Conservation (phyloP, 2,329 filamentous ascomycete species). For the Diaporthe sp. region DNA sequence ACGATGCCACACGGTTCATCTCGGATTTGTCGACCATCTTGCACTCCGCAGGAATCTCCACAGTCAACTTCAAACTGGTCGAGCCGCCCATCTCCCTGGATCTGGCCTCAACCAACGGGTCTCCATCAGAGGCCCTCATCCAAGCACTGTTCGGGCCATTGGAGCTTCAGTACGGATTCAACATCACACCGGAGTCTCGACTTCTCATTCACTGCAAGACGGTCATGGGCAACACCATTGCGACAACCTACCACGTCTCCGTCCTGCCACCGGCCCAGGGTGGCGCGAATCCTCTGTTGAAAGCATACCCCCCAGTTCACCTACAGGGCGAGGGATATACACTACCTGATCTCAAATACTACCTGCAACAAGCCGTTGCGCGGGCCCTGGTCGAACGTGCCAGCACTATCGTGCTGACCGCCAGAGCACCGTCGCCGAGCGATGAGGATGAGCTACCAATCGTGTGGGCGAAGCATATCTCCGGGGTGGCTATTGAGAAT, state of each 20-base stretch:
- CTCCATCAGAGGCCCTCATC: conserved; percentile 56
- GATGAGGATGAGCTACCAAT: conserved; percentile 16
- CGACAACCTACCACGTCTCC: conserved; percentile 56
- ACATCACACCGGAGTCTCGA: conserved; percentile 54
- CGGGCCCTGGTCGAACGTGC: conserved; percentile 51
- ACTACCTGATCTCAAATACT: conserved; percentile 55
- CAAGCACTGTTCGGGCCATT: conserved; percentile 55
- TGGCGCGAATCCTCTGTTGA: conserved; percentile 46
- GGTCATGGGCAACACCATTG: conserved; percentile 53
- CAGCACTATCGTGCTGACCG: conserved; percentile 42
- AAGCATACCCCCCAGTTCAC: conserved; percentile 54
- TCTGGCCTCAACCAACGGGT: conserved; percentile 39
- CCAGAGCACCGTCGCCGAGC: conserved; percentile 34
- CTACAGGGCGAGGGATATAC: conserved; percentile 54
- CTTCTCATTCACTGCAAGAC: conserved; percentile 58
- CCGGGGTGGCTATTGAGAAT: conserved; percentile 41
- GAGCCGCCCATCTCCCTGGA: conserved; percentile 47
- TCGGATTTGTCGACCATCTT: conserved; percentile 56
- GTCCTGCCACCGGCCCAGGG: conserved; percentile 47
- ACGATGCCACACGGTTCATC: conserved; percentile 53
- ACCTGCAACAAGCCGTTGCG: conserved; percentile 55
- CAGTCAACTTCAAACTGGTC: conserved; percentile 54
- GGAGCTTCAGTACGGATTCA: conserved; percentile 54
- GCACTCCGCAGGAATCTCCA: conserved; percentile 55
- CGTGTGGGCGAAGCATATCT: conserved; percentile 45